Percentiles rank a stretch among this genome's conserved stretches.
Conservation (phyloP, 1,139 yeast genomes). For the Kurtzmaniella quercitrusa region DNA sequence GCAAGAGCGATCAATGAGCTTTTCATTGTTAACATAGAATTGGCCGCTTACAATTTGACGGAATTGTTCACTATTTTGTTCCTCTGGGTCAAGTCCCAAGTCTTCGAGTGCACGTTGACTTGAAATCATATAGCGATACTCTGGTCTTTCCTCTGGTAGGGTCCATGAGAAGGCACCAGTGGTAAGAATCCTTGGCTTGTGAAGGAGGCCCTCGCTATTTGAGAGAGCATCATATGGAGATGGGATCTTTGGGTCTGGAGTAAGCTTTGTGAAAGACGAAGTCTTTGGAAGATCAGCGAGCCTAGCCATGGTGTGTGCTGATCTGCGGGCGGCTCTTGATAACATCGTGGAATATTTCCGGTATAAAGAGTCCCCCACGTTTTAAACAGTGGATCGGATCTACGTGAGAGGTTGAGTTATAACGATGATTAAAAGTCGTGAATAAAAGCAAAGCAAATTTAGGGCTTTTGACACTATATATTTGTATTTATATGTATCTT, state of each 20-base stretch:
- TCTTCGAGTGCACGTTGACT: slow-evolving; percentile 62
- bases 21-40: slow-evolving; percentile 22
- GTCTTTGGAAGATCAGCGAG: slow-evolving; percentile 35
- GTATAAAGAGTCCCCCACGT: slow-evolving; percentile 2
- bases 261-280: slow-evolving; percentile 48
- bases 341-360: slow-evolving; percentile 1
- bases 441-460: too few relatives aligned
- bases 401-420: neutral
- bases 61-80: slow-evolving; percentile 40
- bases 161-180: slow-evolving; percentile 71
- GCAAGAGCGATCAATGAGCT: slow-evolving; percentile 26
- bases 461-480: too few relatives aligned
- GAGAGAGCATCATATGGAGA: slow-evolving; percentile 45
- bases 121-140: slow-evolving; percentile 52
- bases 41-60: slow-evolving; percentile 64
- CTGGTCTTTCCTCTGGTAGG: slow-evolving; percentile 57
- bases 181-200: slow-evolving; percentile 56
- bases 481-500: too few relatives aligned
- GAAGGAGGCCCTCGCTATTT: slow-evolving; percentile 30
- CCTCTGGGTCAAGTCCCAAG: slow-evolving; percentile 47
- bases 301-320: slow-evolving; percentile 8
- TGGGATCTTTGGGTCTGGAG: slow-evolving; percentile 61
- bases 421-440: too few relatives aligned
- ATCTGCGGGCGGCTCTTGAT: neutral
- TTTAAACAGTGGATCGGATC: neutral